Base-by-base conservation (phyloP, 176 grass and related monocot genomes). In the Avena insularis region DNA sequence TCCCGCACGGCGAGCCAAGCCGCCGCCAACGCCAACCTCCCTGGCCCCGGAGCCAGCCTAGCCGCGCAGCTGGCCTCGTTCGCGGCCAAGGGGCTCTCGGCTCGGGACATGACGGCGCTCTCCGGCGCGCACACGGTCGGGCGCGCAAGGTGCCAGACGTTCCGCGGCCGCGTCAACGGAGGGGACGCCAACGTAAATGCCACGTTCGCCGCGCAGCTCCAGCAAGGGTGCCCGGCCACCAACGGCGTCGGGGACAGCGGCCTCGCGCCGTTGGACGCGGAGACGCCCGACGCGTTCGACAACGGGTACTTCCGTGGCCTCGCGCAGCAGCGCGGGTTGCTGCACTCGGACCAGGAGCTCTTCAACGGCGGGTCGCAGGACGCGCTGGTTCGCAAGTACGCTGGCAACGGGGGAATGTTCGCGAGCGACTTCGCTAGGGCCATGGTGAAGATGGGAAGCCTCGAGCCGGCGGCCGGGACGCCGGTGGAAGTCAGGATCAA, bases 301-400 rank as follows among this genome's bases (percentile, higher is more conserved):
- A 96, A 96, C 59, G 79, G 68, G 0, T 93, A 90, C 83, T 96
- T 91, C 83, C 75, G 60, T 29, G 86, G 68, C 12, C 85, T 95
- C 5, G 71, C 85, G 54, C 76, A 71, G 77, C 75, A 54, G 27
- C 78, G 69, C 9, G 91, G 93, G 2, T 75, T 95, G 86, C 87
- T 95, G 78, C 93, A 93, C 75, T 92, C 93, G 1, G 93, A 93
- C 85, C 93, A 95, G 86, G 89, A 95, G 91, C 88, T 93, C 8
- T 93, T 93, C 76, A 85, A 74, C 66, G 59, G 60, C 35, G 84
- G 90, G 12, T 71, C 83, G 6, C 68, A 62, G 58, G 85, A 93
- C 58, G 74, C 82, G 48, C 29, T 82, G 17, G 91, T 93, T 19
- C 31, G 76, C 8, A 85, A 73, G 64, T 96, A 96, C 78, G 92